Conservation (phyloP, 208 protist species). For the Crithidia sp. region DNA sequence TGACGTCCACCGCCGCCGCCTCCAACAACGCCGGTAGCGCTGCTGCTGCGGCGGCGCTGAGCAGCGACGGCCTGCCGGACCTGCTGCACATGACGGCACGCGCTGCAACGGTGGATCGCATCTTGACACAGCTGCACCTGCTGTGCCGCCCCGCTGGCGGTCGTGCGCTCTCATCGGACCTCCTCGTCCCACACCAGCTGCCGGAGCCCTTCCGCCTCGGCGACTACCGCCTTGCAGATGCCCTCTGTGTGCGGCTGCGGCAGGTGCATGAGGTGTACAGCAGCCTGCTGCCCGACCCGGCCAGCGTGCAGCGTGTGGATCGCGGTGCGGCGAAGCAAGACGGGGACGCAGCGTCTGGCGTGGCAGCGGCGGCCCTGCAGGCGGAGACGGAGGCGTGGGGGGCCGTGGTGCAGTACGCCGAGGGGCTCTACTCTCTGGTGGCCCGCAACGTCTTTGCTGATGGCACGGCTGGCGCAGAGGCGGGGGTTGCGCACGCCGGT, state of each 20-base stretch:
- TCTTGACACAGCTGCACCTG: constrained; percentile 18
- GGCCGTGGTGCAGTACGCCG: constrained; percentile 45
- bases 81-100: not conserved
- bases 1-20: not conserved
- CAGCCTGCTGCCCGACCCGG: constrained; percentile 3
- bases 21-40: not conserved
- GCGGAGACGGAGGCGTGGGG: constrained; percentile 61
- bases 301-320: constrained; percentile 3
- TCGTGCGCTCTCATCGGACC: constrained; percentile 46
- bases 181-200: constrained; percentile 59
- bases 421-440: constrained; percentile 45
- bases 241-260: constrained; percentile 39
- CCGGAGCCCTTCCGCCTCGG: constrained; percentile 54
- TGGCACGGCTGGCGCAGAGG: not conserved
- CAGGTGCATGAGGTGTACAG: constrained; percentile 41
- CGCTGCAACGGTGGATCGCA: constrained; percentile 4
- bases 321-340: not conserved
- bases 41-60: not conserved
- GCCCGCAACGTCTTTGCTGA: constrained; percentile 40
- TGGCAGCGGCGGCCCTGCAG: constrained; percentile 21
- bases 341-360: not conserved
- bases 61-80: not conserved
- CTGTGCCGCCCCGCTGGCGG: constrained; percentile 26
- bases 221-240: constrained; percentile 64
- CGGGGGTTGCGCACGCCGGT: not conserved